A percentile compares a stretch with the other conserved stretches of the same genome.
Conservation (phyloP, 164 flowering plant species). For the Vitis rupestris region DNA sequence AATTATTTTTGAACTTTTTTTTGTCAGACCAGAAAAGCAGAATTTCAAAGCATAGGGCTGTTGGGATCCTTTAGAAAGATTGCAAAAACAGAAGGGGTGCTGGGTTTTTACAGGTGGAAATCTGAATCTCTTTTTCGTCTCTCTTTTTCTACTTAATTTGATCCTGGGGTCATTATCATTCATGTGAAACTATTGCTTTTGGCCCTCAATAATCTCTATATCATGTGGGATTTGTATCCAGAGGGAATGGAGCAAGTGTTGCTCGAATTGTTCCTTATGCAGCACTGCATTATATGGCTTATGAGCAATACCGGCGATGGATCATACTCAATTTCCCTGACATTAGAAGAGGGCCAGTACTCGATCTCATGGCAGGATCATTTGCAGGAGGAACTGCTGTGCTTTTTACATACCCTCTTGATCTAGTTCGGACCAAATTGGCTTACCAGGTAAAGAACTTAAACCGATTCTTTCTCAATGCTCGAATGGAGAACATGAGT, state of each 20-base stretch:
- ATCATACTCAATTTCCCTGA: conserved; percentile 65
- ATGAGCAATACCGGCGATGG: conserved; percentile 91
- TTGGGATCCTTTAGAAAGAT: conserved; percentile 71
- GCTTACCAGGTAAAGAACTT: conserved; percentile 77
- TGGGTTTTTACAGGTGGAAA: conserved; percentile 83
- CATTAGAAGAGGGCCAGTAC: conserved; percentile 75
- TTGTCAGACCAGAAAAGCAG: conserved; percentile 84
- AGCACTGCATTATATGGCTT: conserved; percentile 92
- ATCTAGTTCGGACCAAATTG: conserved; percentile 90
- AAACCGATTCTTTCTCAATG: background rate
- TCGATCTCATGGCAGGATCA: conserved; percentile 94
- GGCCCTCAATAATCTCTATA: conserved; percentile 5
- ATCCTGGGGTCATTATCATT: background rate
- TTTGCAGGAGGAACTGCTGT: conserved; percentile 98
- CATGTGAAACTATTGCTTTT: background rate
- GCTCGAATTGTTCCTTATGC: conserved; percentile 98
- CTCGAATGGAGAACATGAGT: background rate
- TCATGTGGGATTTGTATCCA: conserved; percentile 21
- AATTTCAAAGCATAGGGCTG: conserved; percentile 75
- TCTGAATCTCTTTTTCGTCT: background rate
- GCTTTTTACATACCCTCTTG: conserved; percentile 91
- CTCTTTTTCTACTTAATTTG: background rate
- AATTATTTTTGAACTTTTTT: background rate
- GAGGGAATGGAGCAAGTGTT: conserved; percentile 99
- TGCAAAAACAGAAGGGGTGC: conserved; percentile 74